Evolutionary conservation across 2,329 filamentous ascomycete genomes (phyloP), one percentile per base, ranked within the genome.

Genomic region (Alternaria arbusti): DNA sequence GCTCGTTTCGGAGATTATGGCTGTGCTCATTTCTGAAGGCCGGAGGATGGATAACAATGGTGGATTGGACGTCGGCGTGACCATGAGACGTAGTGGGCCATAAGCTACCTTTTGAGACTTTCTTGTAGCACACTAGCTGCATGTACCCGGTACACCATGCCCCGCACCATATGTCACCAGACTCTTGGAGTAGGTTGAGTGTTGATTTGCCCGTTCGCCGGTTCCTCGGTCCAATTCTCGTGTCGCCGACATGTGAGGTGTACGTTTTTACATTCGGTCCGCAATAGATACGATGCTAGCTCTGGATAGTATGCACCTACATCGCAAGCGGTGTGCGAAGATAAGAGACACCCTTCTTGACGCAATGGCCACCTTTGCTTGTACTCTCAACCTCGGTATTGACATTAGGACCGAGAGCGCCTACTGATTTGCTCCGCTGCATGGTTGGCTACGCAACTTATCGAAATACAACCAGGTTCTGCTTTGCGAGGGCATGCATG

Each of bases 91-190:
- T 5, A 40, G 13, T 17, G 12, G 13, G 17, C 11, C 13, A 11
- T n/a, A 13, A 40, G 15, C 26, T 47, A 7, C 49, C 49, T 36
- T 51, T 50, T 12, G 3, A 23, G 17, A n/a, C 30, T 20, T 51
- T 11, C 30, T 32, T 32, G 8, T 51, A 36, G 20, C 12, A 20
- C 23, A 17, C 49, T 51, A 32, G 17, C 28, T 57, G 23, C 44
- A 47, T 57, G 25, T 26, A 25, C 3, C 9, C 25, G 22, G 20
- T 23, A 20, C 11, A 12, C 15, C 25, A 20, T 40, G 46, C 46
- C 56, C 56, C 56, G 56, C 46, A 44, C 23, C 56, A n/a, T n/a
- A 25, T 51, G 30, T 44, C 32, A 44, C 46, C n/a, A 45, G 23
- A 22, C 23, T 49, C n/a, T 11, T 15, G 5, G 13, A 43, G 56